phyloP scores from a whole-genome alignment of 495 filamentous ascomycete genomes.

The Neohortaea acidophila region DNA sequence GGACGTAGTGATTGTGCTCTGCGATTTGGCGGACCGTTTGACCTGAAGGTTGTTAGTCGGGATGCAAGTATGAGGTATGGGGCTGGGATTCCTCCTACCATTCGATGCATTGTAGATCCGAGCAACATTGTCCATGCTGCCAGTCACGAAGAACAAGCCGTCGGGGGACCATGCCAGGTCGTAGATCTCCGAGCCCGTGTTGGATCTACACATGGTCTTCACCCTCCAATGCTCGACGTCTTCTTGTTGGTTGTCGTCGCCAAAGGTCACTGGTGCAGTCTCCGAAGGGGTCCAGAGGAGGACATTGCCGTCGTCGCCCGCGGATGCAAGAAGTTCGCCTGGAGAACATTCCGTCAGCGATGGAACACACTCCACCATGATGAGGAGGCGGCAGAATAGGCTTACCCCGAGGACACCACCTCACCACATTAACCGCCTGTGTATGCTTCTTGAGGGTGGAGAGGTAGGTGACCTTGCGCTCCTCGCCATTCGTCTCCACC shows the following conservation, averaged over 20 bases:
- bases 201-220: constrained; percentile 92
- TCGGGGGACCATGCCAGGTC: constrained; percentile 97
- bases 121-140: constrained; percentile 98
- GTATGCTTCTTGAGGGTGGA: constrained; percentile 85
- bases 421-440: constrained; percentile 94
- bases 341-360: constrained; percentile 5
- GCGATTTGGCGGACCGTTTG: constrained; percentile 90
- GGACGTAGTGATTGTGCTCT: constrained; percentile 97
- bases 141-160: constrained; percentile 89
- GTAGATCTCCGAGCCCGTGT: constrained; percentile 77
- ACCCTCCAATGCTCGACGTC: constrained; percentile 95
- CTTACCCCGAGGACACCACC: constrained; percentile 81
- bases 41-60: constrained; percentile 35
- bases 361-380: no score
- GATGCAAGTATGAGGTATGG: background rate
- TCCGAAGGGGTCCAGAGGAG: constrained; percentile 90
- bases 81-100: no score
- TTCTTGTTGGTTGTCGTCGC: constrained; percentile 60
- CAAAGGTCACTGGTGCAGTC: constrained; percentile 48
- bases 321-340: constrained; percentile 89
- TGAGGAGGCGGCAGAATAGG: no score
- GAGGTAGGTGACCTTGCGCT: constrained; percentile 74
- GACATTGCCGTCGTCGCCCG: constrained; percentile 93
- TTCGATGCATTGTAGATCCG: constrained; percentile 91
- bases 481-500: constrained; percentile 71